A percentile compares a stretch with the other conserved stretches of the same genome.
Conservation (phyloP, 768 basidiomycete genomes). For the Mycena crocata region DNA sequence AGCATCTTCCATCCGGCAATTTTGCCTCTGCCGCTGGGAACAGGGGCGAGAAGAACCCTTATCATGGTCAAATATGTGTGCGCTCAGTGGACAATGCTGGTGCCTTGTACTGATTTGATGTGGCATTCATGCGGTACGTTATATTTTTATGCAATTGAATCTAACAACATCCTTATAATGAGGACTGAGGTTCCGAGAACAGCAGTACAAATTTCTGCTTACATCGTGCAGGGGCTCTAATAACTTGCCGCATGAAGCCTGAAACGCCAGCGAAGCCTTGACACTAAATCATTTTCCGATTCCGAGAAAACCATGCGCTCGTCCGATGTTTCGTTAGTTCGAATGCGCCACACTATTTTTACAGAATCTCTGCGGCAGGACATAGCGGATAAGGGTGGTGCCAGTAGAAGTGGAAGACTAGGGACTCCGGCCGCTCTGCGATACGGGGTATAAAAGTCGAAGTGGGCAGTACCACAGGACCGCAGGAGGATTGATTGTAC, state of each 20-base stretch:
- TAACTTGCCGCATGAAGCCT: slow-evolving; percentile 9
- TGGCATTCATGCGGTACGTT: too few relatives aligned
- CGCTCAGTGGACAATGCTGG: slow-evolving; percentile 1
- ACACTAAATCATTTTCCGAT: too few relatives aligned
- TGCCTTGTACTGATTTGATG: slow-evolving; percentile 6
- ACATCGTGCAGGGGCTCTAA: slow-evolving; percentile 1
- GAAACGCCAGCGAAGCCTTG: background rate
- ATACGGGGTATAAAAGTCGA: slow-evolving; percentile 11
- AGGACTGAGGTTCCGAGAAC: slow-evolving; percentile 2
- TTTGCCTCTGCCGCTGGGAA: slow-evolving; percentile 1
- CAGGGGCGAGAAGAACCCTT: slow-evolving; percentile 2
- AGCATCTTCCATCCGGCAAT: slow-evolving; percentile 12
- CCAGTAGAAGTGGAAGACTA: background rate
- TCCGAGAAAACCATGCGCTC: too few relatives aligned
- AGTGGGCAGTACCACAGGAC: background rate
- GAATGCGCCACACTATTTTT: too few relatives aligned
- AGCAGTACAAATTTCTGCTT: slow-evolving; percentile 14
- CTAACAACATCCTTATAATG: slow-evolving; percentile 3
- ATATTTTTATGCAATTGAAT: slow-evolving; percentile 14
- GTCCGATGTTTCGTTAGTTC: too few relatives aligned
- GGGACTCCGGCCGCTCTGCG: background rate
- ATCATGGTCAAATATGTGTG: slow-evolving; percentile 6
- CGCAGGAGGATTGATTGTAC: slow-evolving; percentile 11
- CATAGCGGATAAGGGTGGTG: background rate
- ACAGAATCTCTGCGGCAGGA: background rate